Conservation (phyloP, 306 rosid genomes). For the Citrullus amarus region DNA sequence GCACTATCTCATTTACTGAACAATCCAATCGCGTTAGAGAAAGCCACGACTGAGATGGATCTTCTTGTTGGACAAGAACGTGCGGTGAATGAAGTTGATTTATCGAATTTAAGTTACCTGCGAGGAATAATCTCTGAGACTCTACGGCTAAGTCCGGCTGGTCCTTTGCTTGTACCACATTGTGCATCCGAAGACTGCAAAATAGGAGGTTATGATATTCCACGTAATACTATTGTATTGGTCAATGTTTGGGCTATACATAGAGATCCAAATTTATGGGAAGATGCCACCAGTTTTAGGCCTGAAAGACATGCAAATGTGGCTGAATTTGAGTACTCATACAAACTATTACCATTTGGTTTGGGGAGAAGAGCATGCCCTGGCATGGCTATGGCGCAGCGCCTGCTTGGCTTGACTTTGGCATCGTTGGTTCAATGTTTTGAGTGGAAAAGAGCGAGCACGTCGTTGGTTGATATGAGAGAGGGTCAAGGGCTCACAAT, state of each 20-base stretch:
- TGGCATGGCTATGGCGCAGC: neutral
- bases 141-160: neutral
- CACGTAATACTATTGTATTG: neutral
- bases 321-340: neutral
- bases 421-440: neutral
- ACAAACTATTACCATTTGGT: neutral
- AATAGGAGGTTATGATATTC: neutral
- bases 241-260: neutral
- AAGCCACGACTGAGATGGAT: neutral
- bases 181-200: neutral
- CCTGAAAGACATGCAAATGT: neutral
- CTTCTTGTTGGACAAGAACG: neutral
- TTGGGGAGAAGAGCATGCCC: neutral
- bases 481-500: slow-evolving; percentile 4
- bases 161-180: neutral
- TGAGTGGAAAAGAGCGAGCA: neutral
- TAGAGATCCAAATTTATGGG: neutral
- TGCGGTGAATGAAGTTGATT: neutral
- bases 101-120: neutral
- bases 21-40: neutral
- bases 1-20: neutral
- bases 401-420: neutral
- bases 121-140: neutral
- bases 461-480: neutral
- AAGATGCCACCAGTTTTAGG: neutral